A percentile compares a stretch with the other conserved stretches of the same genome.
These are phyloP conservation scores for Phoenix roebelenii DNA, from an alignment of 176 grass and related monocot species.

Conservation along the genomic window DNA sequence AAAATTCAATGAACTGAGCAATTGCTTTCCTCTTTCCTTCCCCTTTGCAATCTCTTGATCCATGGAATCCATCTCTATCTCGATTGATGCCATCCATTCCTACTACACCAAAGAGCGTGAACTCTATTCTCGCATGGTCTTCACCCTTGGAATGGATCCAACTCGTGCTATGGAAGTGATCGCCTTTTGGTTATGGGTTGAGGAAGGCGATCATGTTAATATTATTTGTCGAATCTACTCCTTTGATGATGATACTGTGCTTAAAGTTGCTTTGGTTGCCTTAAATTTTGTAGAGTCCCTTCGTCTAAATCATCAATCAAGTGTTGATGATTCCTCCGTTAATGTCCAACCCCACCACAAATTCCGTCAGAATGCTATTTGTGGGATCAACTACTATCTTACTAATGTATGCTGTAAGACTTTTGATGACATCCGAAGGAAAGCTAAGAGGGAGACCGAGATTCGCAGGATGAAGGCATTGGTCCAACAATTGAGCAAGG, in stretches of 20 bases:
- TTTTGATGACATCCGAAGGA: background rate
- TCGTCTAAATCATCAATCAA: background rate
- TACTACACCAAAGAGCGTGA: no score
- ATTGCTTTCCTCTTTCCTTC: no score
- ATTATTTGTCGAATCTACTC: background rate
- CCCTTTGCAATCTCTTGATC: no score
- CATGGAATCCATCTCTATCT: no score
- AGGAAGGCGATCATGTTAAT: constrained; percentile 6
- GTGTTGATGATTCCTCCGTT: background rate
- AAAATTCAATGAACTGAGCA: no score
- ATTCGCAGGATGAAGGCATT: background rate
- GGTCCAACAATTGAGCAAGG: background rate
- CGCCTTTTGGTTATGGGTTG: constrained; percentile 57
- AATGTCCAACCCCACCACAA: background rate
- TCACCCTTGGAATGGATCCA: constrained; percentile 27
- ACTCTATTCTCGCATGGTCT: constrained; percentile 36
- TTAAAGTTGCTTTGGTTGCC: background rate
- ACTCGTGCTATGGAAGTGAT: constrained; percentile 38
- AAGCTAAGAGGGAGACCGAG: background rate
- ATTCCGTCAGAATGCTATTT: background rate
- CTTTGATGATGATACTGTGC: background rate
- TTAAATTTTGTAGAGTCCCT: constrained; percentile 7
- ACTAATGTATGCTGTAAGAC: background rate
- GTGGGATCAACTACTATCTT: constrained; percentile 6
- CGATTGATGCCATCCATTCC: no score